Evolutionary conservation across 352 stramenopile genomes (phyloP).

Genomic region (Phytophthora syringae): DNA sequence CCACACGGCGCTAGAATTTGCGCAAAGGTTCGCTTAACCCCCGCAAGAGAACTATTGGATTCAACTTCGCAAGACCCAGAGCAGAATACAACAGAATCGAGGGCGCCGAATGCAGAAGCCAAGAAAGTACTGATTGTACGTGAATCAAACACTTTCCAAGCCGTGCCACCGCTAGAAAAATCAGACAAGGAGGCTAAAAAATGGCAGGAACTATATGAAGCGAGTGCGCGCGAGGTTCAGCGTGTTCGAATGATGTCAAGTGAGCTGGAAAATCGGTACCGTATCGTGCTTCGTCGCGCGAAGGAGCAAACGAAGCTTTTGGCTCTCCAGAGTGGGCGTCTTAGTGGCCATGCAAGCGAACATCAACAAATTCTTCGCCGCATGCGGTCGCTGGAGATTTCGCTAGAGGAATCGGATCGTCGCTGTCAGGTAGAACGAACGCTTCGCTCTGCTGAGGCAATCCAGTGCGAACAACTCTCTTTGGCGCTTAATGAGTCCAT

Average conservation of each 20-base stretch:
- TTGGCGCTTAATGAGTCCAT: slow-evolving; percentile 54
- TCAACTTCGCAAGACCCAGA: not conserved
- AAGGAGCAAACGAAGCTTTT: slow-evolving; percentile 77
- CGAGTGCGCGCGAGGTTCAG: slow-evolving; percentile 26
- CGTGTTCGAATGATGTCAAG: slow-evolving; percentile 37
- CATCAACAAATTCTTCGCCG: slow-evolving; percentile 67
- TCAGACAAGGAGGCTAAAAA: slow-evolving; percentile 22
- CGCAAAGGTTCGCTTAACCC: slow-evolving; percentile 10
- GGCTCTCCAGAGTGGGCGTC: slow-evolving; percentile 60
- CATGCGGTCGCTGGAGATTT: slow-evolving; percentile 51
- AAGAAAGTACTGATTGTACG: slow-evolving; percentile 11
- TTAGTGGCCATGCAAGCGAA: slow-evolving; percentile 56
- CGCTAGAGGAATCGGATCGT: slow-evolving; percentile 43
- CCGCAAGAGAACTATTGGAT: not conserved
- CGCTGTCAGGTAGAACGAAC: slow-evolving; percentile 59
- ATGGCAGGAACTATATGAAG: slow-evolving; percentile 40
- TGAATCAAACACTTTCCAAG: slow-evolving; percentile 12
- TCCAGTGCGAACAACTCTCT: slow-evolving; percentile 64
- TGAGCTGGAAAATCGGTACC: slow-evolving; percentile 59
- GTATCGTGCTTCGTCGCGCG: slow-evolving; percentile 57
- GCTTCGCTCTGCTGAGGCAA: slow-evolving; percentile 56
- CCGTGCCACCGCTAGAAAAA: not conserved
- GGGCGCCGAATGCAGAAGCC: not conserved
- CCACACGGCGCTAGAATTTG: slow-evolving; percentile 6
- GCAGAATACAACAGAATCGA: not conserved